These are phyloP conservation scores for Trichosporon sp. DNA, from an alignment of 1,284 basidiomycete species.

Conservation along the genomic window DNA sequence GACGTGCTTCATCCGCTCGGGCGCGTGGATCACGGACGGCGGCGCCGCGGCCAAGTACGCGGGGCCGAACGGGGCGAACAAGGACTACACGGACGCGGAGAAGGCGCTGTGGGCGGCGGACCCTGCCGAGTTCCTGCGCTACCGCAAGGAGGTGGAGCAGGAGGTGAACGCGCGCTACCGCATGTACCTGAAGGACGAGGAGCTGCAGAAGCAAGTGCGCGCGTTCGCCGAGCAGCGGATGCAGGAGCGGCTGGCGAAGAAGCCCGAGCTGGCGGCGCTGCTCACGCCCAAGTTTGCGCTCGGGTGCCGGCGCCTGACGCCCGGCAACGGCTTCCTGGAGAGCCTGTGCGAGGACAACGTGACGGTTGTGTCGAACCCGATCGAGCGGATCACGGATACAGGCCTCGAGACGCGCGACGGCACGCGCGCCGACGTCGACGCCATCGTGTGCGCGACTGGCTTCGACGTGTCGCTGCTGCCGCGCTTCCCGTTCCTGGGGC, in stretches of 20 bases:
- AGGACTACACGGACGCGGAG: constrained; percentile 31
- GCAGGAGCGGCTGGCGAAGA: constrained; percentile 20
- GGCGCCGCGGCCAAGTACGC: constrained; percentile 25
- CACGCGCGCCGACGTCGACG: constrained; percentile 26
- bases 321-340: constrained; percentile 43
- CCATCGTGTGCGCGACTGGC: constrained; percentile 35
- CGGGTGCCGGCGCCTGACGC: constrained; percentile 39
- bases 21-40: constrained; percentile 31
- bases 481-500: constrained; percentile 31
- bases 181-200: constrained; percentile 20
- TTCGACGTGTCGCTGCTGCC: constrained; percentile 38
- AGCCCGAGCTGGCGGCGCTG: constrained; percentile 23
- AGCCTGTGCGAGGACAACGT: constrained; percentile 38
- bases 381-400: constrained; percentile 23
- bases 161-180: constrained; percentile 27
- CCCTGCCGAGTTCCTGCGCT: constrained; percentile 23
- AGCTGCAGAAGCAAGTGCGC: neutral
- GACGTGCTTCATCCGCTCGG: constrained; percentile 19
- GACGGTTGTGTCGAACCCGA: constrained; percentile 21
- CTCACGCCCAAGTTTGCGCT: constrained; percentile 25
- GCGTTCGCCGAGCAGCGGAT: constrained; percentile 18
- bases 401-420: constrained; percentile 29
- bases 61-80: constrained; percentile 27
- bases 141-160: constrained; percentile 33
- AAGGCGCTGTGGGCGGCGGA: constrained; percentile 21